Percentiles rank a stretch among this genome's conserved stretches.
phyloP scores from a whole-genome alignment of 2,329 filamentous ascomycete species.

The Colletotrichum sp. region DNA sequence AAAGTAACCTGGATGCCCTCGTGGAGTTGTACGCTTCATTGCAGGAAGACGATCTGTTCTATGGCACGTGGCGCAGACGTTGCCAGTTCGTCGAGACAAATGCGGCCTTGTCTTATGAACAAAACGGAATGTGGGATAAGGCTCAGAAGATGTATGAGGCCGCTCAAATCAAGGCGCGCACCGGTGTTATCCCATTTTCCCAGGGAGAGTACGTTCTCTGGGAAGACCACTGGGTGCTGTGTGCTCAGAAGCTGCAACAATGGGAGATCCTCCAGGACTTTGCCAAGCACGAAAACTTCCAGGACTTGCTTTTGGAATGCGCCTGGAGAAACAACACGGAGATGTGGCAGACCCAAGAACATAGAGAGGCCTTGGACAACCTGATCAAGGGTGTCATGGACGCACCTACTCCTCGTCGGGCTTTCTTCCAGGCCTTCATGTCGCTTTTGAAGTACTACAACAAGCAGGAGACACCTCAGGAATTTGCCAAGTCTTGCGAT shows the following conservation, averaged over 20 bases:
- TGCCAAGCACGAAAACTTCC: constrained; percentile 98
- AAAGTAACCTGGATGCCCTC: constrained; percentile 96
- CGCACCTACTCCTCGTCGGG: constrained; percentile 88
- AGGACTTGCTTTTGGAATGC: constrained; percentile 92
- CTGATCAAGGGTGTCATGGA: constrained; percentile 98
- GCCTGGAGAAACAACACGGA: constrained; percentile 96
- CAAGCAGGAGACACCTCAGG: constrained; percentile 78
- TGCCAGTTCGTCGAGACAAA: constrained; percentile 99
- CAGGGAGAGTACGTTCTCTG: constrained; percentile 98
- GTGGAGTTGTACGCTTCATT: constrained; percentile 89
- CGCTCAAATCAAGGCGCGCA: constrained; percentile 95
- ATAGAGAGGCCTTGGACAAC: constrained; percentile 87
- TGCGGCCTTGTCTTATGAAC: constrained; percentile 94
- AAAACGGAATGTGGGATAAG: constrained; percentile 99
- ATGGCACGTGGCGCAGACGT: constrained; percentile 93
- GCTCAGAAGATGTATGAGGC: constrained; percentile 96
- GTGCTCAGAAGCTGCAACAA: constrained; percentile 96
- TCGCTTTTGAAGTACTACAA: constrained; percentile 92
- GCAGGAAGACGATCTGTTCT: constrained; percentile 96
- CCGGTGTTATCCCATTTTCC: constrained; percentile 94
- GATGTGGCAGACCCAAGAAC: constrained; percentile 87
- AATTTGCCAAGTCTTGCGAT: constrained; percentile 91
- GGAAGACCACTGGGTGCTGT: constrained; percentile 99
- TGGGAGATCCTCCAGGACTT: constrained; percentile 99
- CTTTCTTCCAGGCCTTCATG: constrained; percentile 99